Conservation (phyloP, 768 basidiomycete genomes). For the Pleurotus giganteus region DNA sequence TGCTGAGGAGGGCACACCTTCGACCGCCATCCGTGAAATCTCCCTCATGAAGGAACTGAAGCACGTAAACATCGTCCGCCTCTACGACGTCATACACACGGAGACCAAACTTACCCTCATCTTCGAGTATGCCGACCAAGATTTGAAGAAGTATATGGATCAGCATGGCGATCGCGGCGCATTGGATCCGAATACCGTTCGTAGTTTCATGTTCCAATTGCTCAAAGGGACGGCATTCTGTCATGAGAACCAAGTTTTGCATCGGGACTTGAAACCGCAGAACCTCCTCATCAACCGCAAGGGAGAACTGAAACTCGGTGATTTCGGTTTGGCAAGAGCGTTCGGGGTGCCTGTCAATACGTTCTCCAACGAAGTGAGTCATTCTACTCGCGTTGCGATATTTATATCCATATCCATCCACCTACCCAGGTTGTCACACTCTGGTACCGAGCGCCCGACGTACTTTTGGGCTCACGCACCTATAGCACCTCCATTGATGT, state of each 20-base stretch:
- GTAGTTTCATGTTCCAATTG: slow-evolving; percentile 97
- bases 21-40: slow-evolving; percentile 98
- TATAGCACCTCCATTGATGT: slow-evolving; percentile 99
- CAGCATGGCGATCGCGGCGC: slow-evolving; percentile 95
- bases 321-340: slow-evolving; percentile 95
- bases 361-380: slow-evolving; percentile 87
- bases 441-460: slow-evolving; percentile 99
- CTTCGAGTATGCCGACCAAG: slow-evolving; percentile 98
- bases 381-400: neutral
- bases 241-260: slow-evolving; percentile 96
- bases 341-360: slow-evolving; percentile 99
- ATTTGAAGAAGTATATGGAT: slow-evolving; percentile 99
- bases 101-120: slow-evolving; percentile 98
- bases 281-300: slow-evolving; percentile 97
- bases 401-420: slow-evolving; percentile 9
- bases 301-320: slow-evolving; percentile 94
- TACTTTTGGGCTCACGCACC: slow-evolving; percentile 92
- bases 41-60: slow-evolving; percentile 99
- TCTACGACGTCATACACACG: slow-evolving; percentile 98
- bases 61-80: slow-evolving; percentile 96
- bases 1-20: slow-evolving; percentile 98
- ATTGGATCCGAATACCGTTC: slow-evolving; percentile 84
- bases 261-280: slow-evolving; percentile 97
- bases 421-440: slow-evolving; percentile 85
- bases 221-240: slow-evolving; percentile 97